A percentile compares a stretch with the other conserved stretches of the same genome.
Conservation (phyloP, 306 rosid genomes). For the Arachis stenosperma region DNA sequence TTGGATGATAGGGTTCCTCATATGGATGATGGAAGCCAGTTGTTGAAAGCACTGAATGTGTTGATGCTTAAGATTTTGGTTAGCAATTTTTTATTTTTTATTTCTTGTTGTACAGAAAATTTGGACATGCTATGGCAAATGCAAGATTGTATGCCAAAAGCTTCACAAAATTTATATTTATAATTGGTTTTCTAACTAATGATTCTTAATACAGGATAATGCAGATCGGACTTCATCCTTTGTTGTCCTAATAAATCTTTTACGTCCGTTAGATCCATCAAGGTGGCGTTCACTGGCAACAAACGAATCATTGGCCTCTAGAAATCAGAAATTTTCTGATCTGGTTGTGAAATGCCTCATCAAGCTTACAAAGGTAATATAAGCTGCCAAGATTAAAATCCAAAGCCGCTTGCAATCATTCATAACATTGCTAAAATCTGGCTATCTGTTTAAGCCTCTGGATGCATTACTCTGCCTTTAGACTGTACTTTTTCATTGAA, state of each 20-base stretch:
- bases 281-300: constrained; percentile 94
- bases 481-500: background rate
- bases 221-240: constrained; percentile 98
- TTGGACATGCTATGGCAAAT: constrained; percentile 2
- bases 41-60: constrained; percentile 93
- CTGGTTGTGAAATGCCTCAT: constrained; percentile 99
- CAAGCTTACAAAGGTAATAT: constrained; percentile 89
- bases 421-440: background rate
- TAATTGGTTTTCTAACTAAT: constrained; percentile 23
- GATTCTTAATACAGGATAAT: constrained; percentile 74
- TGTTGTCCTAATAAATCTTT: constrained; percentile 87
- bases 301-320: constrained; percentile 80
- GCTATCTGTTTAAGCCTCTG: background rate
- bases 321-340: constrained; percentile 97
- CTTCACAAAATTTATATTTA: background rate
- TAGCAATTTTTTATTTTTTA: constrained; percentile 6
- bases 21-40: constrained; percentile 99
- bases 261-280: constrained; percentile 93
- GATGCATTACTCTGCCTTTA: constrained; percentile 1
- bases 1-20: constrained; percentile 99
- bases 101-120: background rate
- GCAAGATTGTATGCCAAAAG: constrained; percentile 17
- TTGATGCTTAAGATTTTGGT: constrained; percentile 99
- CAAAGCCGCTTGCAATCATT: background rate
- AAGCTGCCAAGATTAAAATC: constrained; percentile 5